A percentile compares a stretch with the other conserved stretches of the same genome.
Evolutionary conservation across 345 rosid species (phyloP).

Genomic region (Eucalyptus regnans): DNA sequence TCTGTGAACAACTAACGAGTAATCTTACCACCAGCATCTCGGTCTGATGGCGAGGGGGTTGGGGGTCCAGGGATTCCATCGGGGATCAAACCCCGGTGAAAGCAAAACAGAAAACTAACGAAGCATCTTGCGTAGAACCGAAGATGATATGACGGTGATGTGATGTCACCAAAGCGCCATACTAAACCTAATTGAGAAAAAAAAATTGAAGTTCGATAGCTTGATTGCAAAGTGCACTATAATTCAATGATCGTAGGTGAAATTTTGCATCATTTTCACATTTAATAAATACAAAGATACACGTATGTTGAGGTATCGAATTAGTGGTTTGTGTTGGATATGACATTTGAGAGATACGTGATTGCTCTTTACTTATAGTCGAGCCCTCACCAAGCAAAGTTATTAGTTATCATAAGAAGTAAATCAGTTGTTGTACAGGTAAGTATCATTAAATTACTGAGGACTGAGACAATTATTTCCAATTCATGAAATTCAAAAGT

Average conservation of each 20-base stretch:
- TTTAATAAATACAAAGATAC: not conserved
- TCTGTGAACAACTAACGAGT: not conserved
- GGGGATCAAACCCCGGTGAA: not conserved
- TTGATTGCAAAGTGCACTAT: not conserved
- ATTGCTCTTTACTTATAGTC: not conserved
- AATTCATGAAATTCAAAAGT: not conserved
- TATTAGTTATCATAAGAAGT: rapidly evolving
- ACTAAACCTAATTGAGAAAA: not conserved
- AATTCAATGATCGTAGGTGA: not conserved
- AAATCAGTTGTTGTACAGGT: not conserved
- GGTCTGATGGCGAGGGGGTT: not conserved
- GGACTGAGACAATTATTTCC: not conserved
- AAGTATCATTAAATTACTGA: not conserved
- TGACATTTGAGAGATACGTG: not conserved
- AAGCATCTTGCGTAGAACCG: not conserved
- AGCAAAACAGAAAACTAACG: not conserved
- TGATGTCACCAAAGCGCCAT: not conserved
- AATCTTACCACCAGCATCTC: not conserved
- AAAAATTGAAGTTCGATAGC: not conserved
- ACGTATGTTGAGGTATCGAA: not conserved
- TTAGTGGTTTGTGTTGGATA: not conserved
- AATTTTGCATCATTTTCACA: not conserved
- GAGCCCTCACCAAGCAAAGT: rapidly evolving
- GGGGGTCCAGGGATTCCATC: not conserved
- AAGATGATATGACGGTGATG: not conserved